Base-by-base conservation (phyloP, 2,329 filamentous ascomycete genomes). In the Pseudogymnoascus sp. region DNA sequence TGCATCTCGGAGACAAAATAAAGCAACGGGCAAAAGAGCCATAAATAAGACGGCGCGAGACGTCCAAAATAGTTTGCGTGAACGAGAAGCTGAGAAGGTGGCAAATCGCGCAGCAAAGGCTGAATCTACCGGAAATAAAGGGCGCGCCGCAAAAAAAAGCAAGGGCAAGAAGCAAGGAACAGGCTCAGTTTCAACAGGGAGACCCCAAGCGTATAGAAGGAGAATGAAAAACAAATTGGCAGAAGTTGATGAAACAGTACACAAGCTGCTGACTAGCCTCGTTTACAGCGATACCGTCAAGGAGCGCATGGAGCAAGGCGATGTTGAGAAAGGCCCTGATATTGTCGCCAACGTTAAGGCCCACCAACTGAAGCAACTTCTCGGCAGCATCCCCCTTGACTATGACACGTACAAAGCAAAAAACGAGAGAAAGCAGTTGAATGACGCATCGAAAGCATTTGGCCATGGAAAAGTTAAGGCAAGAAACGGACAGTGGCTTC, bases 381-480 rank as follows among this genome's bases (percentile, higher is more conserved):
- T 70, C 15, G 63, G 67, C 1, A 68, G 66, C 31, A 67, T 71
- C 10, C 70, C 71, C 1, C 29, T 63, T 6, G 64, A 63, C 24
- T 63, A 58, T 13, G 61, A 66, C 11, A 11, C 33, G 4, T 6
- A 59, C 4, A 63, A 61, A 5, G 64, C 64, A 5, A 63, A 58
- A 21, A 66, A 41, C 8, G 77, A 81, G 57, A 76, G 72, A 63
- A 67, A 63, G 1, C 67, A 66, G 7, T 67, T 81, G 0, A 13
- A 73, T 0, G 64, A 71, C 7, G 78, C 78, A 0, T 74, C 72
- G 1, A 75, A 71, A 44, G 69, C 74, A 4, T 80, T 81, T 64
- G 76, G 77, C 0, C 67, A 66, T 1, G 73, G 71, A 0, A 64
- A 67, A 3, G 72, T 74, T 4, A 76, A 68, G 15, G 67, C 69